Evolutionary conservation across 2,329 filamentous ascomycete species (phyloP), one percentile per base, ranked within the genome.

Genomic region (Mycogone perniciosa): DNA sequence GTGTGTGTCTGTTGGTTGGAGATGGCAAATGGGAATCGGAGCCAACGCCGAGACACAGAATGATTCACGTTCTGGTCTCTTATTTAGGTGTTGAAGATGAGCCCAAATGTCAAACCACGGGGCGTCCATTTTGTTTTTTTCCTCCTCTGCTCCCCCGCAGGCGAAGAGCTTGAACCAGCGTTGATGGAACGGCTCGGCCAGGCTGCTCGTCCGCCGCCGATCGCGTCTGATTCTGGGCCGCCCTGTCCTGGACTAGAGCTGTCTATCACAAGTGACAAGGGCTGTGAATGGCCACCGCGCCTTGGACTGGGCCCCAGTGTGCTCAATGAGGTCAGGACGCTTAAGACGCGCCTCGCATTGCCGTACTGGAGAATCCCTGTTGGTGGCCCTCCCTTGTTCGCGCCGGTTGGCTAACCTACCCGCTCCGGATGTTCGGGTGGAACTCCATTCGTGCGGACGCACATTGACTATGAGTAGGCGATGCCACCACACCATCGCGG

Each of bases 171-270:
- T 38, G 35, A 6, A 38, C 20, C 35, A 38, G 10, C 10, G 35
- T n/a, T 38, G 35, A 20, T 38, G 11, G 3, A 20, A 20, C 20
- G 20, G 10, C 7, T 38, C n/a, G 35, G 11, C 35, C 35, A 20
- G 26, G 31, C 30, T 31, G 31, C 42, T 13, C 31, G 20, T 50
- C 42, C 41, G 48, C 49, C 6, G 44, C 40, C 34, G 44, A 40
- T 48, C 11, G 29, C 40, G 31, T 41, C 40, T 34, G 44, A 35
- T 35, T 10, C 10, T 41, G 30, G 20, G 31, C 5, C 20, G n/a
- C 29, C 39, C 11, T 33, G 13, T 10, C 2, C 13, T 4, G 9
- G 7, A 27, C 29, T 11, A n/a, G 20, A n/a, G 10, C 9, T 51
- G 45, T 27, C 44, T 33, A 39, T 7, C 31, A 20, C 30, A 26